Percentiles rank a stretch among this genome's conserved stretches.
Conservation (phyloP, 2,329 filamentous ascomycete genomes). For the Aspergillus sp. region DNA sequence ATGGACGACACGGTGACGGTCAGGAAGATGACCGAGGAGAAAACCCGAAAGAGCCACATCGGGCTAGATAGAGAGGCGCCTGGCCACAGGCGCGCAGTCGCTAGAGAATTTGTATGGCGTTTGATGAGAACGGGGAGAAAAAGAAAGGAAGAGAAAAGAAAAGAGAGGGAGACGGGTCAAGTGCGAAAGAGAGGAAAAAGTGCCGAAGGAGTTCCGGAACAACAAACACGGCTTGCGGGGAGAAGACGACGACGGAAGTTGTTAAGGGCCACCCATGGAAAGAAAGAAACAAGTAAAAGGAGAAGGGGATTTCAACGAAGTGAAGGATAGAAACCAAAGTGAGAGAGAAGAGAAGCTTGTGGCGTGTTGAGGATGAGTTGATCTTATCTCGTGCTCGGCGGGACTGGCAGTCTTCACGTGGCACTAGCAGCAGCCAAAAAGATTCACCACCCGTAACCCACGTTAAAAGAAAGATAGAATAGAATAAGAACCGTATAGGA, state of each 20-base stretch:
- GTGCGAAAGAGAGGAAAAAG: slow-evolving; percentile 2
- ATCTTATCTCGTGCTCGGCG: slow-evolving; percentile 20
- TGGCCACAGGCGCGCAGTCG: slow-evolving; percentile 1
- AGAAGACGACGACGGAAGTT: neutral
- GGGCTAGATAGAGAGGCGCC: slow-evolving; percentile 20
- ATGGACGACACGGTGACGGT: slow-evolving; percentile 92
- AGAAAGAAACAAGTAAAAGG: neutral
- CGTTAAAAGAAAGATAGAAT: no score
- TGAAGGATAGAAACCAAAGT: no score
- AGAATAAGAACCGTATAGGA: no score
- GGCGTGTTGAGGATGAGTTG: slow-evolving; percentile 6
- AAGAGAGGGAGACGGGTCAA: slow-evolving; percentile 1
- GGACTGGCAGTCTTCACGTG: slow-evolving; percentile 9
- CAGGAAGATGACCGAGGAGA: slow-evolving; percentile 82
- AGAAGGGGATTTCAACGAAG: neutral
- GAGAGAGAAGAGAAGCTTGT: no score
- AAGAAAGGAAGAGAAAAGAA: slow-evolving; percentile 2
- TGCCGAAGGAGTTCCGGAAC: neutral
- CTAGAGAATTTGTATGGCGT: neutral
- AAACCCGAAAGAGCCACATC: slow-evolving; percentile 81
- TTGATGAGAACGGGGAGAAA: neutral
- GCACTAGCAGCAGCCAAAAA: neutral
- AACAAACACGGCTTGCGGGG: neutral
- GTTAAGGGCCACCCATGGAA: neutral
- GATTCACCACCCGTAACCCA: no score